Percentiles rank a stretch among this genome's conserved stretches.
phyloP scores from a whole-genome alignment of 768 basidiomycete species.

The Gymnopilus dilepis region DNA sequence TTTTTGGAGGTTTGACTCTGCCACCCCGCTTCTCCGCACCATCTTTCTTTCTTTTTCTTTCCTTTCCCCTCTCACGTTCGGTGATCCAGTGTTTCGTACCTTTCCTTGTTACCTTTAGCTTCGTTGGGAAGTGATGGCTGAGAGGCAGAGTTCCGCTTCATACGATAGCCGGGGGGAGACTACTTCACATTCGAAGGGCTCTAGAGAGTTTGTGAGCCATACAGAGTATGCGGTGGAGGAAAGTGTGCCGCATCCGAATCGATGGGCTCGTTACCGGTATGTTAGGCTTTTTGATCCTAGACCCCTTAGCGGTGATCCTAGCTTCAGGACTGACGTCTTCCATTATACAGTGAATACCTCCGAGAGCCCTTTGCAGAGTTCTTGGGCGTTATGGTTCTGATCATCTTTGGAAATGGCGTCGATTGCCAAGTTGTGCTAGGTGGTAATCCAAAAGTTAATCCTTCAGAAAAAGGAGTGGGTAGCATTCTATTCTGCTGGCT shows the following conservation, averaged over 20 bases:
- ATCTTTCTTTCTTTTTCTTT: background rate
- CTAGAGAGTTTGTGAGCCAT: constrained; percentile 16
- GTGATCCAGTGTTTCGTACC: background rate
- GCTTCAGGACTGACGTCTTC: background rate
- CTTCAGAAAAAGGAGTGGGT: constrained; percentile 62
- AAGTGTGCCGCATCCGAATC: constrained; percentile 49
- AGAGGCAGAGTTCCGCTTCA: constrained; percentile 10
- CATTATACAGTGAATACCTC: constrained; percentile 43
- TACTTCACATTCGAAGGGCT: background rate
- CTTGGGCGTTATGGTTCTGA: constrained; percentile 59
- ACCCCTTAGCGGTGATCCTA: background rate
- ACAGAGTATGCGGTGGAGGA: constrained; percentile 30
- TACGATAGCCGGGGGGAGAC: constrained; percentile 12
- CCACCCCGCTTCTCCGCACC: constrained; percentile 4
- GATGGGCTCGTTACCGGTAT: constrained; percentile 62
- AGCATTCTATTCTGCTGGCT: background rate
- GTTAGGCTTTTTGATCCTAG: constrained; percentile 11
- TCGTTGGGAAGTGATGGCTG: constrained; percentile 1
- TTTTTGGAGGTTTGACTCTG: background rate
- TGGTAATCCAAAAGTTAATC: constrained; percentile 46
- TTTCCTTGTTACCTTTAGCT: too few relatives aligned
- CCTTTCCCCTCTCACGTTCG: constrained; percentile 2
- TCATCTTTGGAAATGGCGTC: constrained; percentile 64
- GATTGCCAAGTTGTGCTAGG: constrained; percentile 63
- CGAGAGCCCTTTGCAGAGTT: constrained; percentile 71